Base-by-base conservation (phyloP, 176 grass and related monocot species). In the Eleusine indica region DNA sequence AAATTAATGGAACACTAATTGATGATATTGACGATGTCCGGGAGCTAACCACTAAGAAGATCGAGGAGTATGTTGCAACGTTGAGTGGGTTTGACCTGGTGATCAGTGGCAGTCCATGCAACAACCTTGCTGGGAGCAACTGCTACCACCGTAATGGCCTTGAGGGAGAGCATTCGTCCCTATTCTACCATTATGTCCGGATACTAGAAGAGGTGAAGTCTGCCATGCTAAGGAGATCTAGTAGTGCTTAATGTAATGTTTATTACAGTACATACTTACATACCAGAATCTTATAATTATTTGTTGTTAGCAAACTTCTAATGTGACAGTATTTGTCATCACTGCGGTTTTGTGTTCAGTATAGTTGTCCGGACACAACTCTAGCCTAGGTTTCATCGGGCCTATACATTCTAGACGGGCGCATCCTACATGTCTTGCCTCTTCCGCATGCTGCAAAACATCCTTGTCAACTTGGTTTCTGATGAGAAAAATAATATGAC, bases 101-200 rank as follows among this genome's bases (percentile, higher is more conserved):
- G 44, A 61, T 77, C 41, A 37, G 74, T 43, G 74, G 74, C 2
- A 77, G 74, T 21, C 74, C 74, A 4, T 62, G 54, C 38, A 61
- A 43, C 53, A 77, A 77, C 15, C 39, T 77, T 42, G 19, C 21
- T 41, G 74, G 74, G 37, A 62, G 40, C 57, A 77, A 64, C 62
- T 22, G 75, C 39, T 10, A 90, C 68, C 84, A 89, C 14, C 82
- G 93, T 1, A 87, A 92, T 72, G 96, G 96, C 6, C 53, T 99
- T 21, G 89, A 89, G 63, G 96, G 96, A 42, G 88, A 93, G 17
- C 93, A 99, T 9, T 99, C 96, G 2, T 69, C 85, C 1, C 69
- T 98, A 0, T 95, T 98, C 77, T 98, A 77, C 37, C 75, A 95
- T 18, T 98, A 98, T 32, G 63, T 86, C 54, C 83, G 96, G 41